Conservation (phyloP, 2,329 filamentous ascomycete genomes). For the Scytalidium lignicola region DNA sequence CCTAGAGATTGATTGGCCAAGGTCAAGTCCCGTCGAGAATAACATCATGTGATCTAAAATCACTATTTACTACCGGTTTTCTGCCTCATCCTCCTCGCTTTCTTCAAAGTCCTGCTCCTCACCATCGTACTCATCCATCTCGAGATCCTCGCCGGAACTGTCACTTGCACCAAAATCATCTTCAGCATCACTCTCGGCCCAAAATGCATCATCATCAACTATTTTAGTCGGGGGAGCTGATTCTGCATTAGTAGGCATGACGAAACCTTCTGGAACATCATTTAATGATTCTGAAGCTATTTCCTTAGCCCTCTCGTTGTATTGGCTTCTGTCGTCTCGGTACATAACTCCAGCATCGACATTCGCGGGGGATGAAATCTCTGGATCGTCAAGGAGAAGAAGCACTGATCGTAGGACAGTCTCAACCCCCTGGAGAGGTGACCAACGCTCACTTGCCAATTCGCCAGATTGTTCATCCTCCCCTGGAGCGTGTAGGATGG, state of each 20-base stretch:
- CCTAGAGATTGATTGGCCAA: too few relatives aligned
- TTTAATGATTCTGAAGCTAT: slow-evolving; percentile 69
- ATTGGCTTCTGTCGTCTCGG: slow-evolving; percentile 64
- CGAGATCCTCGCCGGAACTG: slow-evolving; percentile 53
- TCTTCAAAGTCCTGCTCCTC: slow-evolving; percentile 52
- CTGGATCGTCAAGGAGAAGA: slow-evolving; percentile 86
- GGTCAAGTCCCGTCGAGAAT: too few relatives aligned
- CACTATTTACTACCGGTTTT: slow-evolving; percentile 15
- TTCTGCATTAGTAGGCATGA: slow-evolving; percentile 74
- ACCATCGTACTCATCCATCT: slow-evolving; percentile 54
- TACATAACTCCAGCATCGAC: slow-evolving; percentile 88
- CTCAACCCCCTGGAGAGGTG: slow-evolving; percentile 87
- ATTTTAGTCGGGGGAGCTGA: slow-evolving; percentile 55
- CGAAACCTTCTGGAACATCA: slow-evolving; percentile 74
- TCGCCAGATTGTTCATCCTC: slow-evolving; percentile 93
- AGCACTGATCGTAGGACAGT: slow-evolving; percentile 91
- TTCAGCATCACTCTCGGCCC: slow-evolving; percentile 71
- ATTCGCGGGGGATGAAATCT: slow-evolving; percentile 90
- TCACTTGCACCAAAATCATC: slow-evolving; percentile 76
- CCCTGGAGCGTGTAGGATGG: slow-evolving; percentile 87
- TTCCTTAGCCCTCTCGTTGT: slow-evolving; percentile 63
- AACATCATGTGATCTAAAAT: neutral
- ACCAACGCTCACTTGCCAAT: slow-evolving; percentile 86
- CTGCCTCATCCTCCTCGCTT: slow-evolving; percentile 47
- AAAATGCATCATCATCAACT: slow-evolving; percentile 75